These are phyloP conservation scores for Salinomyces thailandicus DNA, from an alignment of 2,329 filamentous ascomycete genomes.

Conservation along the genomic window DNA sequence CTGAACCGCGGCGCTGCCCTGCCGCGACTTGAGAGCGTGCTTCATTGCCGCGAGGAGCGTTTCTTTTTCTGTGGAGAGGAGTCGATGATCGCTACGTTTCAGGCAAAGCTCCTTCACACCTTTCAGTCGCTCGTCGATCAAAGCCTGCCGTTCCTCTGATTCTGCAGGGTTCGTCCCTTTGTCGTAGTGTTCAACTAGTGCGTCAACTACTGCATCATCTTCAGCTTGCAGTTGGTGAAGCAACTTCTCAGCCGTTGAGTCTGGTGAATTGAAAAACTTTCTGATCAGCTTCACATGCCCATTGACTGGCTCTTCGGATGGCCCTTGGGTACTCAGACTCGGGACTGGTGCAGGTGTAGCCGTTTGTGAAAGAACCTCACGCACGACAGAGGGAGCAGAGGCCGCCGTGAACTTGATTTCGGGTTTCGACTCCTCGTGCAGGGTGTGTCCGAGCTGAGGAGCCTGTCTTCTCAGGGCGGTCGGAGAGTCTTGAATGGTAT, in stretches of 20 bases:
- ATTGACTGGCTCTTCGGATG: conserved; percentile 7
- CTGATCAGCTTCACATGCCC: conserved; percentile 8
- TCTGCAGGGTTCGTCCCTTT: conserved; percentile 11
- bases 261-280: conserved; percentile 14
- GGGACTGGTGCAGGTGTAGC: not conserved
- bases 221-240: conserved; percentile 9
- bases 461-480: not conserved
- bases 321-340: conserved; percentile 2
- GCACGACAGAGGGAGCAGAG: not conserved
- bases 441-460: not conserved
- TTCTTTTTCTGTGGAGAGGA: conserved; percentile 15
- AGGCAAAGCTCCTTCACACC: conserved; percentile 12
- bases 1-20: conserved; percentile 12
- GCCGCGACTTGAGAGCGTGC: conserved; percentile 14
- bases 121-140: conserved; percentile 9
- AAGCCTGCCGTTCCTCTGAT: conserved; percentile 11
- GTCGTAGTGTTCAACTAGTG: conserved; percentile 14
- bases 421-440: not conserved
- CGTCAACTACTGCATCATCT: conserved; percentile 13
- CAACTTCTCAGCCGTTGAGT: conserved; percentile 9
- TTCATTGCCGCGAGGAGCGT: conserved; percentile 13
- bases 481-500: conserved; percentile 2
- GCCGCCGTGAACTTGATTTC: not conserved
- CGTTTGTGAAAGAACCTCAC: too few species aligned
- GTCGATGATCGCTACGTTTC: conserved; percentile 11